These are phyloP conservation scores for Fusarium pilosicola DNA, from an alignment of 2,329 filamentous ascomycete genomes.

Conservation along the genomic window DNA sequence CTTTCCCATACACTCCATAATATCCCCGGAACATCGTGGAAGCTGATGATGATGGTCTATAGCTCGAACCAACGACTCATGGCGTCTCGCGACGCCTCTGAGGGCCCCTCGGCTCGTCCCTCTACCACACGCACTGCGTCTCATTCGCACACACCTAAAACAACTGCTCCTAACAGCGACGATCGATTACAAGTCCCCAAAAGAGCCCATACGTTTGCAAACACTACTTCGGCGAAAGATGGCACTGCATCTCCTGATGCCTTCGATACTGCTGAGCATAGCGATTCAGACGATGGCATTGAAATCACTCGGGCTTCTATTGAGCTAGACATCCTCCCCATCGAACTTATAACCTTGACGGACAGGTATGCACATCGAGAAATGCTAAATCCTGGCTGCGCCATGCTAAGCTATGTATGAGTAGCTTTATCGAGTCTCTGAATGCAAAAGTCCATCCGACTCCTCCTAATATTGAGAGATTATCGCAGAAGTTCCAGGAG, in stretches of 20 bases:
- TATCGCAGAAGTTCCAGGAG: slow-evolving; percentile 91
- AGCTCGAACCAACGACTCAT: slow-evolving; percentile 46
- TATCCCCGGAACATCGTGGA: slow-evolving; percentile 2
- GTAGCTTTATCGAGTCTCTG: slow-evolving; percentile 89
- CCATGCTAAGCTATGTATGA: slow-evolving; percentile 30
- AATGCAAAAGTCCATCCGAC: slow-evolving; percentile 86
- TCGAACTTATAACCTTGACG: slow-evolving; percentile 89
- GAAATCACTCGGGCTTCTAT: slow-evolving; percentile 67
- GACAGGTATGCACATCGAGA: slow-evolving; percentile 73
- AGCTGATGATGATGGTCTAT: slow-evolving; percentile 45
- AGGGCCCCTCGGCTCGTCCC: slow-evolving; percentile 46
- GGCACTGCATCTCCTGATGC: slow-evolving; percentile 53
- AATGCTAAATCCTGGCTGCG: background rate
- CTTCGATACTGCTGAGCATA: slow-evolving; percentile 59
- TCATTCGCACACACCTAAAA: slow-evolving; percentile 38
- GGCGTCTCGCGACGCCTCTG: slow-evolving; percentile 47
- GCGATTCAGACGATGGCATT: slow-evolving; percentile 56
- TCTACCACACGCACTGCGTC: slow-evolving; percentile 46
- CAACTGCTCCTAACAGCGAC: slow-evolving; percentile 42
- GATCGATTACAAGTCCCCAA: slow-evolving; percentile 51
- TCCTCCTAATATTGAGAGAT: slow-evolving; percentile 82
- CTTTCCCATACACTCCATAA: background rate
- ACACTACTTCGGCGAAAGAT: slow-evolving; percentile 46
- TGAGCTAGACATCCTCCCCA: slow-evolving; percentile 88
- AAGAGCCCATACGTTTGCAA: slow-evolving; percentile 60